Evolutionary conservation across 306 rosid species (phyloP).

Genomic region (Casuarina glauca): DNA sequence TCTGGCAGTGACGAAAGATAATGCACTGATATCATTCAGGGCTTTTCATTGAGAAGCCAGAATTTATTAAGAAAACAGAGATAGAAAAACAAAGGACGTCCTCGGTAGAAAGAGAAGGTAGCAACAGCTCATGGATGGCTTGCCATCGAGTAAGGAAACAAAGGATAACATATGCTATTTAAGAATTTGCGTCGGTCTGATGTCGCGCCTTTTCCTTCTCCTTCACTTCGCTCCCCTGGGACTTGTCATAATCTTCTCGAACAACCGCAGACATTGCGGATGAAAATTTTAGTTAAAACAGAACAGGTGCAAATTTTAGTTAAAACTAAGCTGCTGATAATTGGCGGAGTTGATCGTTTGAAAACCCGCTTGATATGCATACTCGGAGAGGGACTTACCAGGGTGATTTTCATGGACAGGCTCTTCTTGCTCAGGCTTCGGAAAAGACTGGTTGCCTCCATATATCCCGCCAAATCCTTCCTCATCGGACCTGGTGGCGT

Average conservation of each 20-base stretch:
- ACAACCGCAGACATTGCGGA: not conserved
- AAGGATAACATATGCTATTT: not conserved
- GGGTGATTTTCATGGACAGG: conserved; percentile 69
- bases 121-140: not conserved
- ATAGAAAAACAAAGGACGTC: too few species aligned
- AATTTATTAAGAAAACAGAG: not conserved
- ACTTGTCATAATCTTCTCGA: conserved; percentile 63
- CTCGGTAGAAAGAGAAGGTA: not conserved
- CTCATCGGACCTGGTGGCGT: conserved; percentile 70
- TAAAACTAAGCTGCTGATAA: not conserved
- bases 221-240: conserved; percentile 90
- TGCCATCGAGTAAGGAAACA: not conserved
- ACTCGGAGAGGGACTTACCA: conserved; percentile 27
- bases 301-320: not conserved
- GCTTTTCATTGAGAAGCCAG: not conserved
- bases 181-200: conserved; percentile 35
- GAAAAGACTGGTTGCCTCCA: conserved; percentile 38
- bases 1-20: too few species aligned
- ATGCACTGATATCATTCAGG: not conserved
- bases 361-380: too few species aligned
- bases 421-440: conserved; percentile 26
- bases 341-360: too few species aligned
- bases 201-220: conserved; percentile 72
- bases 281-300: not conserved
- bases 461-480: conserved; percentile 90